Conservation (phyloP, 2,329 filamentous ascomycete genomes). For the Salinomyces thailandicus region DNA sequence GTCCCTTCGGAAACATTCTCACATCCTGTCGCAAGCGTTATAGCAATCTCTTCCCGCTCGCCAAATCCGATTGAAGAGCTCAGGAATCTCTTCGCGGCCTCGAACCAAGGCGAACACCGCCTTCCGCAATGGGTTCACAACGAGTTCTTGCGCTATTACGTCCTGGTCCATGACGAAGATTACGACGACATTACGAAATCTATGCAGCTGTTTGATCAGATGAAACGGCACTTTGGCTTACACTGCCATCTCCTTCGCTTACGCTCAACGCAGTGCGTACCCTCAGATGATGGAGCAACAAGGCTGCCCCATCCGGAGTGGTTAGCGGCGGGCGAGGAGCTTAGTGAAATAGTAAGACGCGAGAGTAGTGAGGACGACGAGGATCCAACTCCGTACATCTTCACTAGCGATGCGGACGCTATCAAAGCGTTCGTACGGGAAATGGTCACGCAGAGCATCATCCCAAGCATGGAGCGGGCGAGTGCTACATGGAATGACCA, state of each 20-base stretch:
- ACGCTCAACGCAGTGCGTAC: constrained; percentile 71
- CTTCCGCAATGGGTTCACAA: constrained; percentile 80
- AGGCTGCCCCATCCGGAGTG: constrained; percentile 74
- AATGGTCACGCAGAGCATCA: constrained; percentile 86
- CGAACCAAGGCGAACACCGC: constrained; percentile 62
- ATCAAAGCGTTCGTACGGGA: constrained; percentile 85
- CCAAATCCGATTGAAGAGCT: constrained; percentile 76
- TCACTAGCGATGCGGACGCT: constrained; percentile 82
- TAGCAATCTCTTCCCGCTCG: constrained; percentile 88
- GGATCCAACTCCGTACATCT: constrained; percentile 66
- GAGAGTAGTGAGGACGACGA: constrained; percentile 56
- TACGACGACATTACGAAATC: constrained; percentile 84
- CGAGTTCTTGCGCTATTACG: constrained; percentile 91
- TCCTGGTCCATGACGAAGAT: constrained; percentile 93
- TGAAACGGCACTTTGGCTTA: constrained; percentile 96
- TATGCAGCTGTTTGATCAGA: constrained; percentile 86
- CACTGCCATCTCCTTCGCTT: constrained; percentile 88
- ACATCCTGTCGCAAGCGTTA: constrained; percentile 87
- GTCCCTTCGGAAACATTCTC: constrained; percentile 85
- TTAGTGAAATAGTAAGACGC: constrained; percentile 52
- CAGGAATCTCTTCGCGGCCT: constrained; percentile 70
- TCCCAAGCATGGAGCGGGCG: constrained; percentile 92
- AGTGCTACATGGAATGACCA: constrained; percentile 94
- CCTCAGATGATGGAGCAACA: constrained; percentile 85
- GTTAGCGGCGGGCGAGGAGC: constrained; percentile 78